Conservation (phyloP, 768 basidiomycete genomes). For the Agrocybe chaxingu region DNA sequence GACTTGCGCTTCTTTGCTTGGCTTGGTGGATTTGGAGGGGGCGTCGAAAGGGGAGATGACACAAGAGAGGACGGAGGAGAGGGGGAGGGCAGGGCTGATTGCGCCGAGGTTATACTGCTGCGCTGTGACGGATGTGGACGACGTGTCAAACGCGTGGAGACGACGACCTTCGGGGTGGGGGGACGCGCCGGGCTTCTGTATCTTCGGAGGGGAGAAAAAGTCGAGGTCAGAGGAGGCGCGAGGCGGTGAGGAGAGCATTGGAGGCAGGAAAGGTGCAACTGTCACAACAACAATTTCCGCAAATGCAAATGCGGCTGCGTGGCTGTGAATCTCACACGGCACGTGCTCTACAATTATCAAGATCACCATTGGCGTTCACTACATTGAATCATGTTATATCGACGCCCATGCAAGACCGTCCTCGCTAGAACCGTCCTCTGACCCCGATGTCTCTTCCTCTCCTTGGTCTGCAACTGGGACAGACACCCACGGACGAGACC, state of each 20-base stretch:
- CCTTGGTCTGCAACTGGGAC: too few relatives aligned
- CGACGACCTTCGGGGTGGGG: slow-evolving; percentile 23
- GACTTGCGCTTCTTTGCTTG: slow-evolving; percentile 36
- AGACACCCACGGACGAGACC: too few relatives aligned
- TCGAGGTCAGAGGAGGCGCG: slow-evolving; percentile 17
- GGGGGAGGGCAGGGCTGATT: slow-evolving; percentile 12
- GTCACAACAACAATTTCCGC: too few relatives aligned
- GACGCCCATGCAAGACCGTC: too few relatives aligned
- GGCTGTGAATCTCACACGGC: too few relatives aligned
- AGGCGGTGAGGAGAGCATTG: slow-evolving; percentile 20
- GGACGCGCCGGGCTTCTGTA: slow-evolving; percentile 26
- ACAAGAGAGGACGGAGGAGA: slow-evolving; percentile 14
- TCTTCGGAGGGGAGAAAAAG: slow-evolving; percentile 31
- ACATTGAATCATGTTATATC: too few relatives aligned
- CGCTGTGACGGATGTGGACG: slow-evolving; percentile 16
- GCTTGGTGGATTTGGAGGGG: slow-evolving; percentile 19
- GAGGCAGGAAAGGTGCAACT: neutral
- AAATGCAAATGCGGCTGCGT: too few relatives aligned
- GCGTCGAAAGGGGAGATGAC: slow-evolving; percentile 14
- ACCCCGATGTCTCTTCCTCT: too few relatives aligned
- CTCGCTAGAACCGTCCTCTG: too few relatives aligned
- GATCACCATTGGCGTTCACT: too few relatives aligned
- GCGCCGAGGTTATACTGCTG: slow-evolving; percentile 11
- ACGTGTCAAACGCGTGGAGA: slow-evolving; percentile 29
- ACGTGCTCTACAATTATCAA: too few relatives aligned